Evolutionary conservation across 2,329 filamentous ascomycete species (phyloP), one percentile per base, ranked within the genome.

Genomic region (Didymella keratinophila): DNA sequence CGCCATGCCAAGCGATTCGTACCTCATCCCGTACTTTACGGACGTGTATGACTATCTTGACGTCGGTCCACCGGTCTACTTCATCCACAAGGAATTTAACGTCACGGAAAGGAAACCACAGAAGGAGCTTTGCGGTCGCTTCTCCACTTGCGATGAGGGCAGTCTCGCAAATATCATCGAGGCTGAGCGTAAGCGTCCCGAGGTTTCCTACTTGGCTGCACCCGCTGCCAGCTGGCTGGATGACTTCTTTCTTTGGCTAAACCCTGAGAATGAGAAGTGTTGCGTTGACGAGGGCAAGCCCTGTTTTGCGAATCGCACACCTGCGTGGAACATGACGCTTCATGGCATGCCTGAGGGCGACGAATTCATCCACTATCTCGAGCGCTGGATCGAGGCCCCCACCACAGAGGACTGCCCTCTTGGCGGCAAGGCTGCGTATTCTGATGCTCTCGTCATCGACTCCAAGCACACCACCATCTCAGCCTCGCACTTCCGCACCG

Each of bases 161-260:
- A 97, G 93, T 0, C 81, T 99, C 4, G 87, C 92, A 37, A 97
- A 97, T 71, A 88, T 97, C 1, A 83, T 99, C 4, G 96, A 99
- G 74, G 91, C 95, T 67, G 96, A 99, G 79, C 88, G 95, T 11
- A 98, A 97, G 79, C 87, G 95, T 36, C 85, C 93, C 0, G 86
- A 96, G 7, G 83, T 94, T 1, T 97, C 93, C 1, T 98, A 93
- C 76, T 92, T 99, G 65, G 86, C 92, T 7, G 89, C 93, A 10
- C 90, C 93, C 0, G 89, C 94, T 0, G 95, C 96, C 3, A 97
- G 91, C 76, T 99, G 95, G 95, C 86, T 99, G 18, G 95, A 99
- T 65, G 95, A 99, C 73, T 98, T 92, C 79, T 92, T 98, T 78
- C 85, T 92, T 59, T 99, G 95, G 94, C 81, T 98, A n/a, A 96